Evolutionary conservation across 2,329 filamentous ascomycete genomes (phyloP).

Genomic region (Pestalotiopsis fici): DNA sequence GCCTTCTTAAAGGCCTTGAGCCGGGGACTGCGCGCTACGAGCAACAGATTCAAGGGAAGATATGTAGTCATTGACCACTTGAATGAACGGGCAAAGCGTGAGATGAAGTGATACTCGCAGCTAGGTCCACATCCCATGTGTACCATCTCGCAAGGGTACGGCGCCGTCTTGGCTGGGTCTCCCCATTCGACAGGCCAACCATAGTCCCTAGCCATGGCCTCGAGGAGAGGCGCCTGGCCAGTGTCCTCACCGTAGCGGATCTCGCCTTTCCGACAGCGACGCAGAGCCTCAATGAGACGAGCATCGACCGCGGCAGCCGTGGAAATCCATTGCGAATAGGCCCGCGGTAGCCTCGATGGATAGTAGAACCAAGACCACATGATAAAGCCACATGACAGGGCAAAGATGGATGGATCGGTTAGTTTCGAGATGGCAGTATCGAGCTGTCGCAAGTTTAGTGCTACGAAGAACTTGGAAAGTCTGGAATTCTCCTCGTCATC

Average conservation of each 20-base stretch:
- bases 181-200: slow-evolving; percentile 70
- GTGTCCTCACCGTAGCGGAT: slow-evolving; percentile 75
- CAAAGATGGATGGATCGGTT: slow-evolving; percentile 72
- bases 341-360: slow-evolving; percentile 67
- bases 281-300: slow-evolving; percentile 74
- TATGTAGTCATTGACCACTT: slow-evolving; percentile 76
- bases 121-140: slow-evolving; percentile 76
- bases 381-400: slow-evolving; percentile 69
- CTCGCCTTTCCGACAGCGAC: slow-evolving; percentile 61
- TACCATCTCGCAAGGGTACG: slow-evolving; percentile 81
- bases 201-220: slow-evolving; percentile 73
- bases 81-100: slow-evolving; percentile 70
- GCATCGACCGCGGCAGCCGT: slow-evolving; percentile 74
- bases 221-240: slow-evolving; percentile 67
- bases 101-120: slow-evolving; percentile 73
- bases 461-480: not conserved
- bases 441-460: slow-evolving; percentile 28
- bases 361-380: slow-evolving; percentile 91
- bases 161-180: slow-evolving; percentile 67
- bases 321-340: slow-evolving; percentile 82
- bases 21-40: slow-evolving; percentile 55
- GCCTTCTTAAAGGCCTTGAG: slow-evolving; percentile 47
- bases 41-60: slow-evolving; percentile 70
- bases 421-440: slow-evolving; percentile 44
- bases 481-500: slow-evolving; percentile 18